Evolutionary conservation across 164 flowering plant genomes (phyloP).

Genomic region (Macadamia integrifolia): DNA sequence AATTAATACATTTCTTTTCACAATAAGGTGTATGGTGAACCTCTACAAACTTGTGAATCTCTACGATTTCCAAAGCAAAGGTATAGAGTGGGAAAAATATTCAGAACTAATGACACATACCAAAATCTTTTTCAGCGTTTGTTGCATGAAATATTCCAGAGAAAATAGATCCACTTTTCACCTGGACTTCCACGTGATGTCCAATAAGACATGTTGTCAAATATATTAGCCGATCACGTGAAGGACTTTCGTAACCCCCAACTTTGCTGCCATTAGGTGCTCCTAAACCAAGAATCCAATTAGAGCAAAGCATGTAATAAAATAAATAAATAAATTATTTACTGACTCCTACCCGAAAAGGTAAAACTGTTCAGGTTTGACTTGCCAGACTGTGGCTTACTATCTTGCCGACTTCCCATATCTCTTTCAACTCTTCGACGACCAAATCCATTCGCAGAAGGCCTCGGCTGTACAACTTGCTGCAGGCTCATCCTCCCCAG

Average conservation of each 20-base stretch:
- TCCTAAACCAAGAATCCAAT: slow-evolving; percentile 24
- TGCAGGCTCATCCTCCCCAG: slow-evolving; percentile 58
- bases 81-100: not conserved
- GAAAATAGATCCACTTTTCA: slow-evolving; percentile 76
- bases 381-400: slow-evolving; percentile 50
- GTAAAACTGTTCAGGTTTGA: slow-evolving; percentile 33
- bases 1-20: not conserved
- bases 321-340: not conserved
- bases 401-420: slow-evolving; percentile 42
- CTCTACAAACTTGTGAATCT: not conserved
- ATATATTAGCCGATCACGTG: slow-evolving; percentile 70
- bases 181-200: slow-evolving; percentile 86
- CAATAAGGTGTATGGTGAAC: not conserved
- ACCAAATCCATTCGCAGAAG: slow-evolving; percentile 68
- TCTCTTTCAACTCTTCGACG: slow-evolving; percentile 71
- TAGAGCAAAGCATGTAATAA: slow-evolving; percentile 2
- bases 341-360: slow-evolving; percentile 37
- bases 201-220: slow-evolving; percentile 77
- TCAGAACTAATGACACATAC: slow-evolving; percentile 36
- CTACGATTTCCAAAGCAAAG: not conserved
- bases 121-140: slow-evolving; percentile 72
- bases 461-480: slow-evolving; percentile 47
- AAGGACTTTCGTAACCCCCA: slow-evolving; percentile 43
- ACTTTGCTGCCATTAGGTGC: slow-evolving; percentile 35
- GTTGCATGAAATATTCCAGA: slow-evolving; percentile 84